Conservation (phyloP, 2,329 filamentous ascomycete species). For the Alternaria angustiovoidea region DNA sequence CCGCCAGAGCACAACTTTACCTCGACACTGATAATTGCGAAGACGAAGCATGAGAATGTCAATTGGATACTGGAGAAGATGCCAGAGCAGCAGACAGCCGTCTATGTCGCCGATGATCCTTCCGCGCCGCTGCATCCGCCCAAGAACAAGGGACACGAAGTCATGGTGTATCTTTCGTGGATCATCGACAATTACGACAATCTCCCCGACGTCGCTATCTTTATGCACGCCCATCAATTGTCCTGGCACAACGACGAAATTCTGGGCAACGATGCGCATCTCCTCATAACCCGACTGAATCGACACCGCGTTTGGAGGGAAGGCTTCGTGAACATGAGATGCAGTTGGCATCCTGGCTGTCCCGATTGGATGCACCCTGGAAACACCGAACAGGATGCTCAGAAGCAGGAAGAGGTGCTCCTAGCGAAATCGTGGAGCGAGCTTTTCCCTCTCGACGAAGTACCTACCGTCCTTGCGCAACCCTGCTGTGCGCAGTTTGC, state of each 20-base stretch:
- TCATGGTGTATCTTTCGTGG: conserved; percentile 68
- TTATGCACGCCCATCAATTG: conserved; percentile 67
- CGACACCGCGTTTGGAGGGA: conserved; percentile 57
- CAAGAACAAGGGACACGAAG: conserved; percentile 69
- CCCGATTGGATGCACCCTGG: conserved; percentile 63
- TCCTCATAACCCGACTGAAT: conserved; percentile 57
- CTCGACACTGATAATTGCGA: conserved; percentile 63
- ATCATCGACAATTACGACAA: conserved; percentile 69
- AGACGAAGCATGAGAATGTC: conserved; percentile 60
- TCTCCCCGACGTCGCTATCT: conserved; percentile 66
- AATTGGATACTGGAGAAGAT: conserved; percentile 64
- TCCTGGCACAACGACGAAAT: conserved; percentile 67
- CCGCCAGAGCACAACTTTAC: conserved; percentile 61
- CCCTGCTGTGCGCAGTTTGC: conserved; percentile 73
- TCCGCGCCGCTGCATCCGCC: conserved; percentile 59
- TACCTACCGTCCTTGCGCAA: conserved; percentile 63
- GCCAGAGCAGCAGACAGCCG: conserved; percentile 55
- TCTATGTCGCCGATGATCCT: conserved; percentile 64
- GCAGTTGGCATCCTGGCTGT: conserved; percentile 64
- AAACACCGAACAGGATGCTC: conserved; percentile 46
- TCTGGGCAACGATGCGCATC: conserved; percentile 53
- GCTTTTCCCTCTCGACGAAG: conserved; percentile 57
- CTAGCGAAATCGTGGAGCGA: conserved; percentile 57
- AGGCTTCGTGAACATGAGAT: conserved; percentile 65
- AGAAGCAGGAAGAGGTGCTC: conserved; percentile 56